Evolutionary conservation across 139 green algal species (phyloP).

Genomic region (Zygnema circumcarinatum): DNA sequence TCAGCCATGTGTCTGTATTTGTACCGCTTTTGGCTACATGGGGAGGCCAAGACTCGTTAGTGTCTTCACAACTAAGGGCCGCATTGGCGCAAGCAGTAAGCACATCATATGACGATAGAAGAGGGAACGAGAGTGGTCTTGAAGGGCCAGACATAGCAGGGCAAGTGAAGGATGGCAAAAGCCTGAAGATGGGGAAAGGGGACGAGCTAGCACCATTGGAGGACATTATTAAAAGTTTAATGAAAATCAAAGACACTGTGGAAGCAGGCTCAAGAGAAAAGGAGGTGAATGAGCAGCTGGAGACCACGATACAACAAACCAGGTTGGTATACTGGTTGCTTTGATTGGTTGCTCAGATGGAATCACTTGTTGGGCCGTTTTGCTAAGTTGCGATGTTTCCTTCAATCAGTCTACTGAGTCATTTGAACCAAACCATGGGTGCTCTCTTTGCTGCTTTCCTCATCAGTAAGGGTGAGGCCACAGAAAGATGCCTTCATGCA

Average conservation of each 20-base stretch:
- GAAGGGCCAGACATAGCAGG: background rate
- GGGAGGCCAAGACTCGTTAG: background rate
- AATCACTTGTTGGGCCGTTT: no score
- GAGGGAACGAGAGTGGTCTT: background rate
- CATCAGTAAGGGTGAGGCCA: no score
- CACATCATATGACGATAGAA: background rate
- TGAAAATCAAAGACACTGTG: background rate
- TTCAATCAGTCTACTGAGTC: no score
- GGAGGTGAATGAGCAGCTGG: background rate
- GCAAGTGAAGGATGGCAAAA: background rate
- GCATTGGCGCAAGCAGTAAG: background rate
- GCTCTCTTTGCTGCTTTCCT: no score
- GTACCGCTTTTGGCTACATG: background rate
- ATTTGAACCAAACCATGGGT: no score
- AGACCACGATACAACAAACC: background rate
- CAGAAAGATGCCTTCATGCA: no score
- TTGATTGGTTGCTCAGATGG: no score
- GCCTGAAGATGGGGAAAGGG: background rate
- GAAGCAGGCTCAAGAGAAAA: background rate
- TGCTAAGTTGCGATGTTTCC: no score
- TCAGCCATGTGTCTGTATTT: background rate
- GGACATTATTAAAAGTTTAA: background rate
- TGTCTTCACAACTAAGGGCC: background rate
- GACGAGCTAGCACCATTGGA: background rate
- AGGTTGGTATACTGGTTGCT: no score